Percentiles rank a stretch among this genome's conserved stretches.
Conservation (phyloP, 345 rosid species). For the Rubroshorea leprosula region DNA sequence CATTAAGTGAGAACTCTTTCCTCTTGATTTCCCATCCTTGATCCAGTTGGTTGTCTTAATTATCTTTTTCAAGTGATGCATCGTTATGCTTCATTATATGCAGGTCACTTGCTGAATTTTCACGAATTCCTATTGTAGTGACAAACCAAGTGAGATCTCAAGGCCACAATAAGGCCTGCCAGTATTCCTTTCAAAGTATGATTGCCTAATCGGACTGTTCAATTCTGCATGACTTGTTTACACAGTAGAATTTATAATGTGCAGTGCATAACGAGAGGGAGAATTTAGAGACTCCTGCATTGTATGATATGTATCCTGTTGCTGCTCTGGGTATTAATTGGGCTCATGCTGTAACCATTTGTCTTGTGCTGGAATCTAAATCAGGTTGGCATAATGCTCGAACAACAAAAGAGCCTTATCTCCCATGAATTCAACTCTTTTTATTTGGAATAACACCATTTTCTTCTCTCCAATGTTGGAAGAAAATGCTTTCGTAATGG, state of each 20-base stretch:
- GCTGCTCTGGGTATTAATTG: constrained; percentile 80
- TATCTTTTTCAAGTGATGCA: constrained; percentile 12
- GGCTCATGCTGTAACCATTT: constrained; percentile 84
- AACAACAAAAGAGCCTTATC: not conserved
- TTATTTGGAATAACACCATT: not conserved
- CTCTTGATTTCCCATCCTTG: constrained; percentile 3
- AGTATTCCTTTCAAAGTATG: constrained; percentile 68
- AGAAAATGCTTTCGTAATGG: constrained; percentile 3
- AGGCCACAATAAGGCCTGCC: constrained; percentile 37
- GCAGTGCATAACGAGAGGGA: constrained; percentile 36
- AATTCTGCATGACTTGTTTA: constrained; percentile 7
- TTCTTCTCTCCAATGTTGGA: not conserved
- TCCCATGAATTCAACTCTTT: constrained; percentile 3
- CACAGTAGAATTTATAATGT: constrained; percentile 8
- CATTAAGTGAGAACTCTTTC: constrained; percentile 48
- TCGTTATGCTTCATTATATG: not conserved
- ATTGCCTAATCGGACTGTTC: constrained; percentile 13
- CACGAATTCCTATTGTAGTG: constrained; percentile 72
- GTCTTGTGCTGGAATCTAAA: constrained; percentile 66
- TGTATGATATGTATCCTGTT: constrained; percentile 63
- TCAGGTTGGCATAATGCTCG: constrained; percentile 41
- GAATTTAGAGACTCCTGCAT: constrained; percentile 23
- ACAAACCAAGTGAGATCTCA: constrained; percentile 81
- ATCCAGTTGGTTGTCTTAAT: constrained; percentile 2
- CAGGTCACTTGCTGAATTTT: constrained; percentile 83